Base-by-base conservation (phyloP, 768 basidiomycete genomes). In the Baorangia bicolor region DNA sequence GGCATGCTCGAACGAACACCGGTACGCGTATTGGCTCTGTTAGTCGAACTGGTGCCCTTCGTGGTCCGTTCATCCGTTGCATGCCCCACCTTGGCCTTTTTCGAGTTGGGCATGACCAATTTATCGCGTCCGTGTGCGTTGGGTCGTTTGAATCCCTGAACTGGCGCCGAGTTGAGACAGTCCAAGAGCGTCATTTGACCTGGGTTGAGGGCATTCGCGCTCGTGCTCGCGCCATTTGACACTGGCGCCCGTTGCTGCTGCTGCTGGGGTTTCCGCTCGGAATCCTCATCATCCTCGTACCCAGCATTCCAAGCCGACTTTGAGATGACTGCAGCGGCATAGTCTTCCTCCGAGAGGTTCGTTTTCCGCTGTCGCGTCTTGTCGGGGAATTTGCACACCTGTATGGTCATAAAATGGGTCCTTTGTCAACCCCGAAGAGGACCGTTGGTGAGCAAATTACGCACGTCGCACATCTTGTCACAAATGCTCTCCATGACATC, bases 331-430 rank as follows among this genome's bases (percentile, higher is more conserved):
- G 65, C 53, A 4, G 60, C 63, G 4, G 77, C 67, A 39, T 67
- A 59, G 2, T 73, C 76, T 30, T 73, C 67, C 3, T 73, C 68
- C 0, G 84, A 80, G 4, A 92, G 75, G n/a, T 77, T 79, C 25
- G 59, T 64, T 53, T 81, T 78, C 27, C 78, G 78, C 3, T 67
- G 72, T 49, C 68, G 76, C 0, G 83, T 80, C 72, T 86, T 91
- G 23, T 85, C 85, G 0, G 89, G 87, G 58, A 84, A 84, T 70
- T 88, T 90, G 74, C 92, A 93, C 4, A 91, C 79, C 91, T 92
- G 18, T n/a, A 23, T 42, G 13, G 5, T 28, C 20, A 31, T 23
- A 13, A n/a, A 21, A 28, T 2, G 9, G 11, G 20, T 5, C 5
- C 37, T 12, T 6, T 25, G 16, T 45, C 28, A 42, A 21, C 12